Evolutionary conservation across 2,329 filamentous ascomycete genomes (phyloP), one percentile per base, ranked within the genome.

Genomic region (Aspergillus persii): DNA sequence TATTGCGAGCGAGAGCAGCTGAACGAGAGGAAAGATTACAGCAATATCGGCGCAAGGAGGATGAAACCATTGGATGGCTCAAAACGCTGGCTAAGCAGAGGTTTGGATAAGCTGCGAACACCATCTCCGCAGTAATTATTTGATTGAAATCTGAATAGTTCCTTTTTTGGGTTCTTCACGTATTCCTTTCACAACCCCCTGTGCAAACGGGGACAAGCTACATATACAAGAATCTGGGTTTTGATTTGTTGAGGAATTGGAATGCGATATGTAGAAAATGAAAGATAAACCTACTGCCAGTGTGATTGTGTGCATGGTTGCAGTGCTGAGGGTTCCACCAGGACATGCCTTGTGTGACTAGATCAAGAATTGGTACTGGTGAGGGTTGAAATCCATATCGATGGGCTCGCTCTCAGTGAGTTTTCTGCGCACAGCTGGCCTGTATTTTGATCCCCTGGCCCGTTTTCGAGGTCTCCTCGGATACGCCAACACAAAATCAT

Each of bases 21-120:
- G 93, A 97, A 81, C 82, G 92, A 66, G 91, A 96, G 71, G 90
- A 92, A 78, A 84, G 87, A 67, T 71, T 93, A 54, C 80, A 83
- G 67, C 86, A 84, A 64, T 88, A 91, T 74, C 83, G 85, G 69
- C 84, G 85, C 68, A 90, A 92, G 74, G 94, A 98, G 76, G 88
- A 92, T 63, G 86, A 86, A 70, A 96, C 92, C 1, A 91, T 97
- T 81, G 86, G 86, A 52, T 92, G 91, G 83, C 70, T 98, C 69
- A 89, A 83, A 76, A 86, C 87, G 68, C 77, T 98, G 76, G 94
- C 92, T 15, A 89, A 84, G 77, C 85, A 91, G 77, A 83, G 90
- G 63, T 96, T 91, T 81, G 91, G 91, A 29, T 86, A 63, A 65
- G 8, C 11, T 44, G 11, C 3, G 54, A 2, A 30, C 30, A 36